phyloP scores from a whole-genome alignment of 768 basidiomycete genomes.

The Mycena floridula region DNA sequence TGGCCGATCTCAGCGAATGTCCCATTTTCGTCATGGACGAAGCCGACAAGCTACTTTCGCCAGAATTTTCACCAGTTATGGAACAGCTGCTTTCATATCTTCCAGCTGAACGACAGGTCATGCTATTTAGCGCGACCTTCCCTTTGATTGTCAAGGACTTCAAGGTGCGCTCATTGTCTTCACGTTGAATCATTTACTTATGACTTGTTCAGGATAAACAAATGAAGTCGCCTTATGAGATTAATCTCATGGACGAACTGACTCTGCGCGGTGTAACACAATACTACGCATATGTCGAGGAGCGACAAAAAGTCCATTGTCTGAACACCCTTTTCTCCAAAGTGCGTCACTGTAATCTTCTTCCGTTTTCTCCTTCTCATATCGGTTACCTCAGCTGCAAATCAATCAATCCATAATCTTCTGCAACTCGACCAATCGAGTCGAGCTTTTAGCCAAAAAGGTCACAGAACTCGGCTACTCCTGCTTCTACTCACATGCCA shows the following conservation, averaged over 20 bases:
- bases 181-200: conserved; percentile 1
- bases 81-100: conserved; percentile 89
- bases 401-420: conserved; percentile 99
- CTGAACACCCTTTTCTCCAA: conserved; percentile 99
- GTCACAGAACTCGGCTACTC: conserved; percentile 99
- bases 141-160: conserved; percentile 99
- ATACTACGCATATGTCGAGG: conserved; percentile 99
- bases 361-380: conserved; percentile 1
- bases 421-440: conserved; percentile 99
- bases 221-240: conserved; percentile 93
- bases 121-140: conserved; percentile 99
- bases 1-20: conserved; percentile 92
- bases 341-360: conserved; percentile 34
- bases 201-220: conserved; percentile 70
- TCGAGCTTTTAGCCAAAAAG: conserved; percentile 98
- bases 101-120: conserved; percentile 85
- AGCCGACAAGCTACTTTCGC: conserved; percentile 94
- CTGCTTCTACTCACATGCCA: conserved; percentile 99
- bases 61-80: conserved; percentile 98
- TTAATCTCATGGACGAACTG: conserved; percentile 99
- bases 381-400: conserved; percentile 65
- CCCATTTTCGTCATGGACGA: conserved; percentile 99
- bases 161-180: conserved; percentile 51
- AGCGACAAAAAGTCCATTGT: conserved; percentile 99
- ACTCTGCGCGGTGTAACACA: conserved; percentile 98